Base-by-base conservation (phyloP, 345 rosid genomes). In the Aegle marmelos region DNA sequence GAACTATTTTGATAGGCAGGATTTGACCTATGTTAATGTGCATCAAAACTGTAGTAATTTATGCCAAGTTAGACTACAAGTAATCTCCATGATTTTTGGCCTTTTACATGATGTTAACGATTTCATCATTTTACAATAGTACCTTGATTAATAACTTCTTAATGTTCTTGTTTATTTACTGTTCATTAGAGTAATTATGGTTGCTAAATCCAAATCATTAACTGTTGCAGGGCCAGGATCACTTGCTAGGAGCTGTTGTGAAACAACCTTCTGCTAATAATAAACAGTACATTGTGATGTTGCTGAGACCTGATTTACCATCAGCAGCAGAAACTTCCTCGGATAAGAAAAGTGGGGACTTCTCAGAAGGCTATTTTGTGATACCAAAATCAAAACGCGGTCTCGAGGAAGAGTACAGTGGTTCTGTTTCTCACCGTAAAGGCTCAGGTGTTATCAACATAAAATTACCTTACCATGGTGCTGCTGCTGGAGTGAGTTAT, bases 221-320 rank as follows among this genome's bases (percentile, higher is more conserved):
- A 73, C 50, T 66, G 81, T 74, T 72, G 62, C 95, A 92, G 94
- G 92, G 71, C 54, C 90, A 87, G 82, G 97, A 92, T 79, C 94
- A 91, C 85, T 89, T 92, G 70, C 94, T 95, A 41, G 99, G 99
- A 84, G 97, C 89, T 65, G 87, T 94, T 68, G 80, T 95, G 80
- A 90, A 88, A 89, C 78, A 84, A 78, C 72, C 86, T 81, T 76
- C 91, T 70, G 58, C 67, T 74, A 81, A 72, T 73, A 79, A 86
- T 80, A 91, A 85, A 72, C 97, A 90, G 79, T 86, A 82, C 81
- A 87, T 94, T 41, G 91, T 94, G 56, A 84, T 92, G 78, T 86
- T 94, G 83, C 91, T 95, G 80, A 91, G 86, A 85, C 93, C 97
- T 78, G 89, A 95, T 78, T 79, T 82, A 39, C 88, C 90, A 77